Evolutionary conservation across 1,284 basidiomycete species (phyloP), one percentile per base, ranked within the genome.

Genomic region (Ganoderma multipileum): DNA sequence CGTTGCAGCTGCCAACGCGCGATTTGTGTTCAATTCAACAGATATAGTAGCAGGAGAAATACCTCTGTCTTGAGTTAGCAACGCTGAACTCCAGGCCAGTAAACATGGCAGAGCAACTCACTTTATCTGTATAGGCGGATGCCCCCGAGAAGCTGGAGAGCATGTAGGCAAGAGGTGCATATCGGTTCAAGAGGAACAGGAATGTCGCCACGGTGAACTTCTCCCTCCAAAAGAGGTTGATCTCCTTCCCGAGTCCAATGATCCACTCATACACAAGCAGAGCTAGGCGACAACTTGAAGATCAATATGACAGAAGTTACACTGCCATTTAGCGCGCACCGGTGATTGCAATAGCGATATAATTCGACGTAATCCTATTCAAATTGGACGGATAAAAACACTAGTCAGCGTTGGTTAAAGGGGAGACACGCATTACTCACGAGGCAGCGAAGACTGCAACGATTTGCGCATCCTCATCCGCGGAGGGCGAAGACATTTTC

Each of bases 121-220:
- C 64, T 36, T 52, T n/a, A n/a, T 69, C 20, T 0, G 54, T 47
- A 16, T 33, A 18, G 2, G 55, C 44, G 5, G 11, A 18, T 7
- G 2, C 14, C 38, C 55, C 55, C 0, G 66, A 42, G 26, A 64
- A 63, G 50, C 47, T 64, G 1, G 57, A 33, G 6, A 57, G 52
- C 18, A 64, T 11, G 42, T 60, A 62, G 12, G 64, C 30, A 8
- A 71, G 28, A 0, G 67, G 50, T 0, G 54, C 12, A n/a, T 72
- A 72, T 33, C 69, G 50, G 61, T 67, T 68, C 26, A 52, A 16
- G 36, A 66, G 39, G 63, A 68, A 72, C 38, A 72, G 33, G 14
- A 66, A 4, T 6, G 55, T 61, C 8, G 63, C 66, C 6, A 5
- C 59, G 0, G 69, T 63, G 28, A 63, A 14, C 33, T 64, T 61